Evolutionary conservation across 2,329 filamentous ascomycete genomes (phyloP).

Genomic region (Gliomastix tumulicola): DNA sequence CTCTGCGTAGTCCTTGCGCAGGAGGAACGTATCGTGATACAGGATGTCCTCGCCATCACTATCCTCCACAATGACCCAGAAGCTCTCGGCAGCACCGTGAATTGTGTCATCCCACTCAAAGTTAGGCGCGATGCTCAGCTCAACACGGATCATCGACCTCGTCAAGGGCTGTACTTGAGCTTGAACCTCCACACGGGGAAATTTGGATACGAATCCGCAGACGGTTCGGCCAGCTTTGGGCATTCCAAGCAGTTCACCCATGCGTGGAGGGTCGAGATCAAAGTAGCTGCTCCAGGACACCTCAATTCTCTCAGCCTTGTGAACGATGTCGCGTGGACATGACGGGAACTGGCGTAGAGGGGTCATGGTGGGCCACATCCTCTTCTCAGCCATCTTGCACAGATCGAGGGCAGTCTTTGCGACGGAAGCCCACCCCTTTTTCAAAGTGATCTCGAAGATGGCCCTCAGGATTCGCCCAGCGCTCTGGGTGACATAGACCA

Average conservation of each 20-base stretch:
- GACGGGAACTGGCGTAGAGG: constrained; percentile 83
- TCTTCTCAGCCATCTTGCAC: constrained; percentile 98
- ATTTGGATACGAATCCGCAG: constrained; percentile 82
- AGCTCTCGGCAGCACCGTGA: constrained; percentile 83
- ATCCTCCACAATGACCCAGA: constrained; percentile 97
- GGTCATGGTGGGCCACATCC: constrained; percentile 99
- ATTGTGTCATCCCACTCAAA: constrained; percentile 92
- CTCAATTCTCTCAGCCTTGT: constrained; percentile 91
- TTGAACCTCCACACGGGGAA: constrained; percentile 86
- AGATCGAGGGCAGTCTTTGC: constrained; percentile 88
- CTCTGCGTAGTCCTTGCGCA: constrained; percentile 81
- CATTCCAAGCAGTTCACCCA: constrained; percentile 90
- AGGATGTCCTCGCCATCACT: constrained; percentile 95
- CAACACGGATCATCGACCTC: constrained; percentile 82
- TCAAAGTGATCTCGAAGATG: constrained; percentile 94
- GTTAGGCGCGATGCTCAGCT: constrained; percentile 85
- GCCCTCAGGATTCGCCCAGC: constrained; percentile 92
- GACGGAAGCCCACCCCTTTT: constrained; percentile 92
- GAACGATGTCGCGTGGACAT: constrained; percentile 78
- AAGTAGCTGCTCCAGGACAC: constrained; percentile 93
- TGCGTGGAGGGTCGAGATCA: constrained; percentile 89
- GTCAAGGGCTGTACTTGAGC: constrained; percentile 94
- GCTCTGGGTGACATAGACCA: constrained; percentile 98
- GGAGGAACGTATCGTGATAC: constrained; percentile 88
- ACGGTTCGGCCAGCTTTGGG: constrained; percentile 82